Evolutionary conservation across 768 basidiomycete species (phyloP), one percentile per base, ranked within the genome.

Genomic region (Lactarius sanguifluus): DNA sequence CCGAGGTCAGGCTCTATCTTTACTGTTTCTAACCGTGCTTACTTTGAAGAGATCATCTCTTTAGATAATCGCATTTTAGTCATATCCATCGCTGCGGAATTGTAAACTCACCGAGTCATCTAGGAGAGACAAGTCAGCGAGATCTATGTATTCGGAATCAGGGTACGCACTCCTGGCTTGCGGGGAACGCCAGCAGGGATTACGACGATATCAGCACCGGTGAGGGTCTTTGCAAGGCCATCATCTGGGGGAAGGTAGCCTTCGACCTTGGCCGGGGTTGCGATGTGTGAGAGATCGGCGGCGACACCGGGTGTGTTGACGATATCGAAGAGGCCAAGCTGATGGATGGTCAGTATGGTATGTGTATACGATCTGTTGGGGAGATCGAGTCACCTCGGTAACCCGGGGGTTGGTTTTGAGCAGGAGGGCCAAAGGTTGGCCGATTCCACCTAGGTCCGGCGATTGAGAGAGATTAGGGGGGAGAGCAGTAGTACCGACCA

Each of bases 21-120:
- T 36, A 10, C 5, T 23, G n/a, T 36, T 30, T 16, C 15, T 40
- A 16, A 40, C 15, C 15, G 25, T 38, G 16, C 81, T 66, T 61
- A 91, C 94, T 84, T 96, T 95, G 89, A 98, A 96, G 28, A 96
- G 84, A 77, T 97, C 94, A 77, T 97, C 95, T 77, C 94, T 95
- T 73, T 56, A 25, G n/a, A 43, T 62, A 20, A 63, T 52, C 45
- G 50, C 45, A 23, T 36, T 50, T 65, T 56, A 62, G 47, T 25
- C 38, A 12, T 58, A 69, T 63, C 62, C 58, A 13, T 30, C 5
- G 50, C 45, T 25, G 13, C 28, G 28, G 20, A 25, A 71, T 45
- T 20, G 32, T 20, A 36, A 36, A 54, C 81, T 69, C 55, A 84
- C 83, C 83, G 80, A 56, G 81, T 80, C 83, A 85, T 84, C 83